Base-by-base conservation (phyloP, 257 asterid genomes). In the Cruciata laevipes region DNA sequence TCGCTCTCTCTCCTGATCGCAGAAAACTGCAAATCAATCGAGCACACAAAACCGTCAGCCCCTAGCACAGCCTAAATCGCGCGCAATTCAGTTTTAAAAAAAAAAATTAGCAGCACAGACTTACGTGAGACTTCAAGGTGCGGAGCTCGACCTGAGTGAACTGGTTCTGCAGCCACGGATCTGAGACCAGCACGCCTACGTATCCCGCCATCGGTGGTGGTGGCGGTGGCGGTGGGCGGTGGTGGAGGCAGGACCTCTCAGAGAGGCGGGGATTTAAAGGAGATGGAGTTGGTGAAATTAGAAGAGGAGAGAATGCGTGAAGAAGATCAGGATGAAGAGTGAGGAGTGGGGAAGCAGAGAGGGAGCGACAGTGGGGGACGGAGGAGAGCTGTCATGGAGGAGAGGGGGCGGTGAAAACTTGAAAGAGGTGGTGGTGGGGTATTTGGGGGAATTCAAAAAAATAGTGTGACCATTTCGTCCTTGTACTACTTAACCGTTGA, bases 101-200 rank as follows among this genome's bases (percentile, higher is more conserved):
- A 64, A 35, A 57, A 51, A 7, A 75, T 58, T 18, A 65, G 7
- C 20, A 61, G 6, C 4, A 37, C 12, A 55, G 2, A 80, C 91
- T 87, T 71, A 89, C 96, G 11, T 89, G 89, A 65, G 95, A 70
- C 77, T 89, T 89, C 78, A 91, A 81, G 78, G 76, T 90, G 66
- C 97, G 86, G 56, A 89, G 95, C 86, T 91, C 98, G 44, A 86
- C 96, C 83, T 91, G 98, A 64, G 96, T 89, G 69, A 89, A 91
- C 84, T 91, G 96, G 67, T 83, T 91, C 89, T 91, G 98, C 35
- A 91, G 90, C 98, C 98, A 89, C 55, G 95, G 96, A 91, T 91
- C 96, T 65, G 98, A 89, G 16, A 89, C 89, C 69, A 88, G 68
- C 42, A 91, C 95, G 37, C 98, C 98, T 23, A 78, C 83, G 49